Evolutionary conservation across 768 basidiomycete species (phyloP), one percentile per base, ranked within the genome.

Genomic region (Tulasnella calospora): DNA sequence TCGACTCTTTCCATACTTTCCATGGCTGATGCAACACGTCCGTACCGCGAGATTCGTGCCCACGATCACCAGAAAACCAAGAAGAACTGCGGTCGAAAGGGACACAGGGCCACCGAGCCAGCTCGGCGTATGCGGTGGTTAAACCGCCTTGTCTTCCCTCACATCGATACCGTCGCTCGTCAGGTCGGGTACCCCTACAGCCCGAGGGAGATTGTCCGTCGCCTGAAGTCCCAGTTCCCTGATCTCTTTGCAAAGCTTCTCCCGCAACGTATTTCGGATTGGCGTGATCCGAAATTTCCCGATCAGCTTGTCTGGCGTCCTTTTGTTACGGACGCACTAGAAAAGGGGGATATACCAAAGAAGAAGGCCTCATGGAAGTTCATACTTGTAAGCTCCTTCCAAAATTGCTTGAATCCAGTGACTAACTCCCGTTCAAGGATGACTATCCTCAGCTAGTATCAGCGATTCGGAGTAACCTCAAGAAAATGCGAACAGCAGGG

Each of bases 401-500:
- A 51, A 3, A 21, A 21, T 19, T 51, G 4, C 21, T 23, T 23
- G 19, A 51, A 23, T 10, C 4, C 47, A 51, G 23, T 9, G 2
- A 9, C 47, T 51, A 3, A 51, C 23, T 51, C 47, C 47, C 23
- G 4, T n/a, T 51, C 17, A 51, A 51, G 47, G 47, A 51, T 23
- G 47, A 51, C 23, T 71, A 71, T 71, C 70, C 70, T 30, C 19
- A 71, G 21, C 21, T 71, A n/a, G 19, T n/a, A 19, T 36, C 70
- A 7, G 40, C 35, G 1, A 71, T 71, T 21, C 35, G 35, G 19
- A 41, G 47, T 4, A 79, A n/a, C 6, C 78, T 80, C 13, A 38
- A 15, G 12, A 38, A 47, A 3, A 44, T 85, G 21, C 81, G 81
- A 21, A 81, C 80, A 3, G 47, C 78, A 13, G 82, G 82, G 0